A percentile compares a stretch with the other conserved stretches of the same genome.
Conservation (phyloP, 2,329 filamentous ascomycete genomes). For the Beauveria caledonica region DNA sequence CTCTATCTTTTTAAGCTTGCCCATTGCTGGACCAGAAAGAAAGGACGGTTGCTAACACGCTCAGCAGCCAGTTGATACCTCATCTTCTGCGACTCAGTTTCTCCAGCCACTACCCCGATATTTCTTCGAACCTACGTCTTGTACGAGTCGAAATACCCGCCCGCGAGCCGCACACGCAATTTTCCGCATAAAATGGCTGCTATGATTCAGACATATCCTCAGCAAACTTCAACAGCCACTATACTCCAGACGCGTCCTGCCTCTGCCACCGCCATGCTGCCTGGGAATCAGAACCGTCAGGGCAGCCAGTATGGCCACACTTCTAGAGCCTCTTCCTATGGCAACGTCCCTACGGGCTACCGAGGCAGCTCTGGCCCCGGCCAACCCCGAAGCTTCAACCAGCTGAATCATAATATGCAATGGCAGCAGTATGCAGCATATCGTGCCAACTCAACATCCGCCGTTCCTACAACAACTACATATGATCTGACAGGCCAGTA, state of each 20-base stretch:
- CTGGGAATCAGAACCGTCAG: slow-evolving; percentile 40
- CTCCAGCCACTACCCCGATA: neutral
- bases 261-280: slow-evolving; percentile 42
- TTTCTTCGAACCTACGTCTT: neutral
- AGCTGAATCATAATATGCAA: slow-evolving; percentile 47
- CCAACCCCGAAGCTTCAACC: slow-evolving; percentile 69
- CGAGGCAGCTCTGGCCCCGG: slow-evolving; percentile 51
- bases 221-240: slow-evolving; percentile 63
- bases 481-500: slow-evolving; percentile 22
- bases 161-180: neutral
- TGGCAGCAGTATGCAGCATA: slow-evolving; percentile 43
- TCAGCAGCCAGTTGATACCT: neutral
- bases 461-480: slow-evolving; percentile 27
- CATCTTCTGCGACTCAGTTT: neutral
- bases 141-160: neutral
- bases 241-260: slow-evolving; percentile 68
- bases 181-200: slow-evolving; percentile 59
- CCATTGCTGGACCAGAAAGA: neutral
- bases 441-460: slow-evolving; percentile 39
- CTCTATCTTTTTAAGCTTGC: neutral
- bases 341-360: slow-evolving; percentile 39
- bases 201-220: slow-evolving; percentile 72
- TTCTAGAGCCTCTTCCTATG: slow-evolving; percentile 8
- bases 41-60: neutral
- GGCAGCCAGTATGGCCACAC: slow-evolving; percentile 40